Base-by-base conservation (phyloP, 2,329 filamentous ascomycete genomes). In the Alternaria arbusti region DNA sequence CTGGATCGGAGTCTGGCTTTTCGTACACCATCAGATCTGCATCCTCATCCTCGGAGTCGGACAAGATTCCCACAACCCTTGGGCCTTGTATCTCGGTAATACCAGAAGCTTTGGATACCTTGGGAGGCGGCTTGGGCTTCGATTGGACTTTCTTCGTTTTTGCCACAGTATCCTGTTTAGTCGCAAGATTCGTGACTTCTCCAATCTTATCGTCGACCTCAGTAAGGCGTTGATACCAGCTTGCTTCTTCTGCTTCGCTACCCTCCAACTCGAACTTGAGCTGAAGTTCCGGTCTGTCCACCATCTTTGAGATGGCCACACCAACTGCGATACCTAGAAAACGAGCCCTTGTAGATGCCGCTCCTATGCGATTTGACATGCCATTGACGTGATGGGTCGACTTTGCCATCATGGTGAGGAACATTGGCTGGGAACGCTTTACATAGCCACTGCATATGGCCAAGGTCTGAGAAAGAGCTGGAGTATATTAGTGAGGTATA, bases 271-370 rank as follows among this genome's bases (percentile, higher is more conserved):
- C 90, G 74, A 99, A 98, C 64, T 91, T 89, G 76, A 99, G 89
- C 59, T 85, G 88, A 61, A 90, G 90, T 9, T 90, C 90, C 25
- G 86, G 86, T 59, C 86, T 83, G 69, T 92, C 91, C 13, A 89
- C 83, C 52, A 97, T 80, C 49, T 82, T 82, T 0, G 88, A 90
- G 3, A 91, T 82, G 1, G 90, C 88, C 69, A 93, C 93, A 5
- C 93, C 96, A 30, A 97, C 89, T 3, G 92, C 85, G 89, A 99
- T 96, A 0, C 96, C 96, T 1, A 99, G 84, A 69, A 97, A 92
- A 17, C 94, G 88, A 15, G 92, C 90, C 68, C 90, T 87, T 7
- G 84, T 84, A 44, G 96, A 94, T 5, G 93, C 90, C 15, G 93
- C 87, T 12, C 89, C 88, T 7, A 99, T 87, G 23, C 94, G 88